These are phyloP conservation scores for Suillus cothurnatus DNA, from an alignment of 768 basidiomycete genomes.

Conservation along the genomic window DNA sequence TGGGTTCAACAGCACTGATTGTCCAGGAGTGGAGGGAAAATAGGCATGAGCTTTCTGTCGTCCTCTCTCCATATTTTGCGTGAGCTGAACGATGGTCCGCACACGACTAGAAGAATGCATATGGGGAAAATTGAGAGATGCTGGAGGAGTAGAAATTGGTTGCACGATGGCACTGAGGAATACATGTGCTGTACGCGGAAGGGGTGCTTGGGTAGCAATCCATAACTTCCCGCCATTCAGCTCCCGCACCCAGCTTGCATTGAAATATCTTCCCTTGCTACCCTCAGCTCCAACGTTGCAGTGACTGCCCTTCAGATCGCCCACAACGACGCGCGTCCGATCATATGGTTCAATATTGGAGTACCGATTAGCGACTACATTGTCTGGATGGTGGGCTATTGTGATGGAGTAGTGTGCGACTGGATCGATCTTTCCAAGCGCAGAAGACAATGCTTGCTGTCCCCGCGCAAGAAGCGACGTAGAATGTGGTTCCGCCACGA, in stretches of 20 bases:
- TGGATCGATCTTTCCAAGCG: constrained; percentile 19
- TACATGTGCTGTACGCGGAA: constrained; percentile 67
- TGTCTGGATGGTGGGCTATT: constrained; percentile 46
- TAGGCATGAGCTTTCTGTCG: constrained; percentile 77
- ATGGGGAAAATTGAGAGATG: constrained; percentile 19
- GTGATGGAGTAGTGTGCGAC: constrained; percentile 57
- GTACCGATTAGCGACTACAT: constrained; percentile 67
- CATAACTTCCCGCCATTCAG: constrained; percentile 72
- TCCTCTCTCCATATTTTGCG: constrained; percentile 68
- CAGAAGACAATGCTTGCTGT: constrained; percentile 11
- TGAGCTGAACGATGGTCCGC: constrained; percentile 82
- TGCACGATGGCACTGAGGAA: constrained; percentile 74
- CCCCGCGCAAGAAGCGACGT: constrained; percentile 6
- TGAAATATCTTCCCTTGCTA: constrained; percentile 60
- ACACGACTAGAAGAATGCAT: constrained; percentile 43
- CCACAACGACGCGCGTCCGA: constrained; percentile 70
- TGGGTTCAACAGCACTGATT: constrained; percentile 48
- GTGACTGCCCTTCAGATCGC: constrained; percentile 11
- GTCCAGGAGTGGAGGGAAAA: constrained; percentile 64
- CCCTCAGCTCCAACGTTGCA: constrained; percentile 14
- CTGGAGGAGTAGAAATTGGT: constrained; percentile 41
- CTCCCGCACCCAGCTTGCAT: constrained; percentile 87
- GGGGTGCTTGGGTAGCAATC: constrained; percentile 86
- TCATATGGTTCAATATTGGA: constrained; percentile 78
- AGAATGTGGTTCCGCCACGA: constrained; percentile 9